Percentiles rank a stretch among this genome's conserved stretches.
These are phyloP conservation scores for Aureobasidium sp. DNA, from an alignment of 2,329 filamentous ascomycete genomes.

Conservation along the genomic window DNA sequence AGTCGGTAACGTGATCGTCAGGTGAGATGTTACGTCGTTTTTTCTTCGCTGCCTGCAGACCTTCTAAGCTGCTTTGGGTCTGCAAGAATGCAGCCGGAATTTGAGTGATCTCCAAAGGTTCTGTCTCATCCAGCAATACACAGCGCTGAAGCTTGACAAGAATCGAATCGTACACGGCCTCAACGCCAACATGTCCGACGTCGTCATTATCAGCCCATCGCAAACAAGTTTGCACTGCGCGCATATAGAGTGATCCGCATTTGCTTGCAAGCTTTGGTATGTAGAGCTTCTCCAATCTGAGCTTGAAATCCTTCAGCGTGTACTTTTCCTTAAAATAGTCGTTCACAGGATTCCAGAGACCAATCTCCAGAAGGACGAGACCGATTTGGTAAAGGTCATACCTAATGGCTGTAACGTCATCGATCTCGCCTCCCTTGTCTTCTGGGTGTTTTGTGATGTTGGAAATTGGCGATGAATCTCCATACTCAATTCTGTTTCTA, in stretches of 20 bases:
- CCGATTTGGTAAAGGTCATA: conserved; percentile 66
- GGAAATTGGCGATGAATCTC: conserved; percentile 36
- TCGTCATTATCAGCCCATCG: conserved; percentile 51
- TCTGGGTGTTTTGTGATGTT: conserved; percentile 25
- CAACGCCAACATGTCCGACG: conserved; percentile 12
- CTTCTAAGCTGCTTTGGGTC: background rate
- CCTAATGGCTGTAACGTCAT: conserved; percentile 40
- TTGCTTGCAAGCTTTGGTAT: conserved; percentile 56
- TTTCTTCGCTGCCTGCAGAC: background rate
- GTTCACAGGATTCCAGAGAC: conserved; percentile 62
- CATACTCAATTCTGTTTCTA: conserved; percentile 48
- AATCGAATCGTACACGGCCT: conserved; percentile 22
- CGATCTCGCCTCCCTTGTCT: conserved; percentile 28
- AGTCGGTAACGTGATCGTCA: background rate
- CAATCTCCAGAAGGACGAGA: conserved; percentile 64
- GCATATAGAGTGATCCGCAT: conserved; percentile 68
- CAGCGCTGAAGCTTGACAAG: conserved; percentile 28
- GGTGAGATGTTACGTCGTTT: background rate
- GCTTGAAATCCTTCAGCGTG: conserved; percentile 52
- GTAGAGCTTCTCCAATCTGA: conserved; percentile 55
- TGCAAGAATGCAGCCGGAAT: conserved; percentile 6
- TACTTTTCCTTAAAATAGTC: conserved; percentile 53
- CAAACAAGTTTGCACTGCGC: conserved; percentile 64
- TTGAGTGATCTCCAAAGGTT: conserved; percentile 10
- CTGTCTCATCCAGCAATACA: conserved; percentile 28